Evolutionary conservation across 495 filamentous ascomycete genomes (phyloP), one percentile per base, ranked within the genome.

Genomic region (Chaetomium fimeti): DNA sequence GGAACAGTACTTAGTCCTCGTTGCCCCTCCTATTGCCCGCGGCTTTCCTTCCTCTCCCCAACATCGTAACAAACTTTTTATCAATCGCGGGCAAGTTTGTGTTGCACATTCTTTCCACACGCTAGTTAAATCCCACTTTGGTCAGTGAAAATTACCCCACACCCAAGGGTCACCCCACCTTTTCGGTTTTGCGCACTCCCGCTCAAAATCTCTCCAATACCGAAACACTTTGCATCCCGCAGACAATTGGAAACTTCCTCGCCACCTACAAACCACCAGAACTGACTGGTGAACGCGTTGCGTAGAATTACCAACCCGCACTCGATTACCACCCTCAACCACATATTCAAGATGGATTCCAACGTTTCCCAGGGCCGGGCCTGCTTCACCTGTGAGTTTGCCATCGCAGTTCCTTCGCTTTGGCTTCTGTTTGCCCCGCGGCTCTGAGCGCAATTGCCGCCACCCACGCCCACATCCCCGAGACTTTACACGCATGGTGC

Each of bases 351-450:
- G 22, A 80, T 82, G 78, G 78, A 81, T 64, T 79, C 64, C 73
- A 68, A 69, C 42, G 29, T 36, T 36, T 64, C 62, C 49, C 68
- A 71, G 53, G 64, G 71, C 24, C 75, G 78, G 59, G 67, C 76
- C 66, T 82, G 79, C 77, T 82, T 79, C 72, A 81, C 78, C 62
- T 82, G 79, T 82, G 69, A 79, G 79, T 82, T 62, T 62, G 54
- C 27, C 63, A 43, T 58, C 63, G 29, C 69, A 61, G 48, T 69
- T 62, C 32, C 56, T 47, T 69, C 62, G 66, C 61, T 45, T 60
- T 66, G 47, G 42, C 62, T 72, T 69, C 32, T 52, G 57, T 68
- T 68, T 74, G 69, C 67, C 60, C 64, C 64, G 59, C 64, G 60
- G 25, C 51, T 48, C 42, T 68, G 65, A 60, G 51, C 57, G 52